Conservation (phyloP, 2,329 filamentous ascomycete genomes). For the Arthrinium puccinioides region DNA sequence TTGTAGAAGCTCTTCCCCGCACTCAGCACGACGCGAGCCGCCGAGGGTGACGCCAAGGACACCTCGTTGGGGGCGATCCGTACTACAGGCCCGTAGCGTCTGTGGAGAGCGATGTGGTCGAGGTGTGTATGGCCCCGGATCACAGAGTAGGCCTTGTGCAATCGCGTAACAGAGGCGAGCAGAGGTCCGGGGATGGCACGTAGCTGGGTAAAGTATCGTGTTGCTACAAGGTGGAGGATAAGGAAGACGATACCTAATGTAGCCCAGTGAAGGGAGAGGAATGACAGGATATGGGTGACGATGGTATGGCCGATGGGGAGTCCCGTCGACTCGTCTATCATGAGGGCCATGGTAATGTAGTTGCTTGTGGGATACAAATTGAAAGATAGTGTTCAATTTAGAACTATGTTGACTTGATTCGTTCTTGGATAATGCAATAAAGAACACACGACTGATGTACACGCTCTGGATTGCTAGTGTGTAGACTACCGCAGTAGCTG, state of each 20-base stretch:
- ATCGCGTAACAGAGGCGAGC: constrained; percentile 22
- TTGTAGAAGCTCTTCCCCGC: constrained; percentile 46
- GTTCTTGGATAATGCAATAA: no score
- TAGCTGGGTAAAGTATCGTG: constrained; percentile 25
- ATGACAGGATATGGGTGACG: no score
- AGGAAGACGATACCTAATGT: constrained; percentile 21
- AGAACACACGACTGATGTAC: no score
- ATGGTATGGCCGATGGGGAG: no score
- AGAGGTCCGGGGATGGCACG: constrained; percentile 20
- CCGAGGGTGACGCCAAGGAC: constrained; percentile 36
- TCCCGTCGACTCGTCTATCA: no score
- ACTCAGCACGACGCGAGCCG: constrained; percentile 35
- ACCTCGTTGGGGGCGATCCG: constrained; percentile 42
- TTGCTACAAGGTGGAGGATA: constrained; percentile 21
- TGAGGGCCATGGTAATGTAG: no score
- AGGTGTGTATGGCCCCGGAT: constrained; percentile 30
- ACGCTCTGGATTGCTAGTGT: no score
- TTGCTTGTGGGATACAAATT: no score
- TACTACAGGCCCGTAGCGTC: constrained; percentile 38
- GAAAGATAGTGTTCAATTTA: no score
- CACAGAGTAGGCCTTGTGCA: constrained; percentile 34
- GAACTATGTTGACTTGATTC: no score
- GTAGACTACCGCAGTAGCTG: no score
- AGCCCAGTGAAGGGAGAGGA: no score
- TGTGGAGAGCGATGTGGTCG: constrained; percentile 36